These are phyloP conservation scores for Yamadazyma kanchanaburiensis DNA, from an alignment of 1,139 yeast genomes.

Conservation along the genomic window DNA sequence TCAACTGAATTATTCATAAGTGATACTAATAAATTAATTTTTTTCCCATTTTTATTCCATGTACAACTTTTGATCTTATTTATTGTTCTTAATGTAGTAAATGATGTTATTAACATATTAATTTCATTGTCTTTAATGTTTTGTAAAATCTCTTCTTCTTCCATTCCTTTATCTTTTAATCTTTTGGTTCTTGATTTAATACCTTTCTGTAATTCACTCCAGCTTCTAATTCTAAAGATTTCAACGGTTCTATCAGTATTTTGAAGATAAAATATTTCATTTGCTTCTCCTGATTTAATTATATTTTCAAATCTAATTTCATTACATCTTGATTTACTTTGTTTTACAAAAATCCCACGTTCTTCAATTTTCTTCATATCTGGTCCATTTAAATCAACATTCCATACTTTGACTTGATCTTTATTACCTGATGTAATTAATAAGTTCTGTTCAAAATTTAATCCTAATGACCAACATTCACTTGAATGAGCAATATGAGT, in stretches of 20 bases:
- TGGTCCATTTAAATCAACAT: conserved; percentile 50
- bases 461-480: conserved; percentile 85
- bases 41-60: conserved; percentile 45
- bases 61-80: conserved; percentile 56
- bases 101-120: conserved; percentile 59
- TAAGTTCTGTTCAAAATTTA: conserved; percentile 35
- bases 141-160: conserved; percentile 58
- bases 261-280: conserved; percentile 62
- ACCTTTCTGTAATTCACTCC: conserved; percentile 80
- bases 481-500: conserved; percentile 92
- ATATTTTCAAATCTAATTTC: conserved; percentile 51
- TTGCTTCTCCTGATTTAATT: conserved; percentile 35
- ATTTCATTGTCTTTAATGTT: conserved; percentile 54
- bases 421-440: conserved; percentile 74
- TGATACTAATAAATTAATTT: conserved; percentile 59
- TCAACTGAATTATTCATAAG: conserved; percentile 75
- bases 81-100: conserved; percentile 55
- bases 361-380: conserved; percentile 55
- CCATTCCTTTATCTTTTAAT: conserved; percentile 62
- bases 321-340: conserved; percentile 72
- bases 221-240: conserved; percentile 69
- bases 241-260: conserved; percentile 84
- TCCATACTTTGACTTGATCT: conserved; percentile 84
- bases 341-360: conserved; percentile 70
- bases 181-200: conserved; percentile 77